Percentiles rank a stretch among this genome's conserved stretches.
These are phyloP conservation scores for Dysphania ambrosioides DNA, from an alignment of 148 eudicot genomes.

Conservation along the genomic window DNA sequence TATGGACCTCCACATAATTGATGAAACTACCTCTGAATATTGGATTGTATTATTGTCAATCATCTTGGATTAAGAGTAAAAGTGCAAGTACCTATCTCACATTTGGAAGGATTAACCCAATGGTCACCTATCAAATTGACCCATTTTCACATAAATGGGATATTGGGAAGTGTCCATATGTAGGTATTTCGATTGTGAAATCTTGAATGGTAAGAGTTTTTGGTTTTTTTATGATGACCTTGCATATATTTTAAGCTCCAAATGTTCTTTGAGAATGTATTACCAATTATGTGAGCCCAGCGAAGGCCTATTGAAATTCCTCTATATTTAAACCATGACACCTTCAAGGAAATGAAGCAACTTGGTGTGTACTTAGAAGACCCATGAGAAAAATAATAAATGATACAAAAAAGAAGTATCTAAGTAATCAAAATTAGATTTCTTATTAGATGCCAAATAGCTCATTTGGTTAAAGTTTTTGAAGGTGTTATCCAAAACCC, in stretches of 20 bases:
- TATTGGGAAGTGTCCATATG: slow-evolving; percentile 16
- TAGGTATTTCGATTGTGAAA: slow-evolving; percentile 9
- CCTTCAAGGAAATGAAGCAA: slow-evolving; percentile 26
- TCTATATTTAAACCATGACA: slow-evolving; percentile 71
- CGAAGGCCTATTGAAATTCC: slow-evolving; percentile 71
- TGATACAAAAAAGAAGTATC: too few relatives aligned
- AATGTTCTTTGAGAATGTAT: slow-evolving; percentile 52
- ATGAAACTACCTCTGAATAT: slow-evolving; percentile 46
- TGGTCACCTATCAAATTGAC: slow-evolving; percentile 47
- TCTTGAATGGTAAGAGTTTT: slow-evolving; percentile 17
- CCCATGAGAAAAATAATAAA: too few relatives aligned
- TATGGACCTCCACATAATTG: slow-evolving; percentile 55
- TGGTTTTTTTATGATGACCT: neutral
- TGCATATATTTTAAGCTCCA: slow-evolving; percentile 45
- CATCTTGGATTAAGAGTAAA: slow-evolving; percentile 28
- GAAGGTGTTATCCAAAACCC: too few relatives aligned
- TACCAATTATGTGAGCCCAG: slow-evolving; percentile 88
- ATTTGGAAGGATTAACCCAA: slow-evolving; percentile 37
- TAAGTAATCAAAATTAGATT: too few relatives aligned
- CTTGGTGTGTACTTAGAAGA: too few relatives aligned
- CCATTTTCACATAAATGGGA: slow-evolving; percentile 36
- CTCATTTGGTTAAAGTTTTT: too few relatives aligned
- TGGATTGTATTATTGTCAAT: neutral
- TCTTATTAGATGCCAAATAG: too few relatives aligned
- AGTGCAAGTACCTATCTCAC: slow-evolving; percentile 40